Conservation (phyloP, 768 basidiomycete genomes). For the Tricholoma bakamatsutake region DNA sequence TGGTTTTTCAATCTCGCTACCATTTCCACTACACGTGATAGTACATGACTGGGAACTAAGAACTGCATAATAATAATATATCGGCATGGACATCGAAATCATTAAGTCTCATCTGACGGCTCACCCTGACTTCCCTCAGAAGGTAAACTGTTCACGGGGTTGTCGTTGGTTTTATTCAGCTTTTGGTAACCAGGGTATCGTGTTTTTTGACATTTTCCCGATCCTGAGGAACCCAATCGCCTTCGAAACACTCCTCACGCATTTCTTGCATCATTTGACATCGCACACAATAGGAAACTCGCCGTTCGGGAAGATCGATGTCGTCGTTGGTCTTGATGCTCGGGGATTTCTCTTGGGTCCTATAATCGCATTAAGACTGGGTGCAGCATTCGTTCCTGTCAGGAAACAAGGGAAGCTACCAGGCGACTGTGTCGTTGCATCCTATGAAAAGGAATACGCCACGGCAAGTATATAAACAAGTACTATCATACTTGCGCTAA, state of each 20-base stretch:
- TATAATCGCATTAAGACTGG: constrained; percentile 82
- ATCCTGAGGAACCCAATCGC: constrained; percentile 80
- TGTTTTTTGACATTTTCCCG: constrained; percentile 94
- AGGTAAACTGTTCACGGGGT: constrained; percentile 39
- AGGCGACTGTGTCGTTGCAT: constrained; percentile 66
- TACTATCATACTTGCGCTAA: neutral
- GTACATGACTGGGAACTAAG: no score
- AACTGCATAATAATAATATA: no score
- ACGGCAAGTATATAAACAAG: constrained; percentile 24
- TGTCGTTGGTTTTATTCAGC: neutral
- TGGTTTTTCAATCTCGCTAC: no score
- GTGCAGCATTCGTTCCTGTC: constrained; percentile 94
- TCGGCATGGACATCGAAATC: constrained; percentile 74
- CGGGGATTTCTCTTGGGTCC: constrained; percentile 95
- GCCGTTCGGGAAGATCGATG: constrained; percentile 70
- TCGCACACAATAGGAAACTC: constrained; percentile 65
- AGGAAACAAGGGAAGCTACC: constrained; percentile 95
- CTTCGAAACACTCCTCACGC: constrained; percentile 88
- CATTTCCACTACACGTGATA: no score
- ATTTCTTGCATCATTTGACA: constrained; percentile 80
- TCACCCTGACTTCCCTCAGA: constrained; percentile 84
- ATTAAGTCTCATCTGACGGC: constrained; percentile 54
- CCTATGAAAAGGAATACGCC: constrained; percentile 93
- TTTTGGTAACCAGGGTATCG: constrained; percentile 60
- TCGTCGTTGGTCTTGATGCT: constrained; percentile 92